Evolutionary conservation across 257 asterid genomes (phyloP), one percentile per base, ranked within the genome.

Genomic region (Paraleonurus japonicus): DNA sequence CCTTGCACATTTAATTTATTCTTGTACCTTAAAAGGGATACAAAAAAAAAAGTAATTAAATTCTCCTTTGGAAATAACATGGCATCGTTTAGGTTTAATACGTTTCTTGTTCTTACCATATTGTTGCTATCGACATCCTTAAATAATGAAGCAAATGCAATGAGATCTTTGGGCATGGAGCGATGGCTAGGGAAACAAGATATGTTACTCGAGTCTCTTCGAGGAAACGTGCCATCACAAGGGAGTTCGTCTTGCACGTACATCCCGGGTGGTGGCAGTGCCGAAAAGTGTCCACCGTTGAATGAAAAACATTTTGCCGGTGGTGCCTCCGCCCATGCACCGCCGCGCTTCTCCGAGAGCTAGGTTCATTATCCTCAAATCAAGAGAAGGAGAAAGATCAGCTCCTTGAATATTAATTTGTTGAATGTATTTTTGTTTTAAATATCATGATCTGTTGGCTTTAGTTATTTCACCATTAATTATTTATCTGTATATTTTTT

Each of bases 211-310:
- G 60, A 69, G 65, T 71, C 83, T 63, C 84, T 85, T 26, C 88
- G 88, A 23, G 48, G 75, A 33, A 81, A 85, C 0, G 71, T 77
- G 50, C 77, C 83, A 5, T 71, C 78, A 24, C 39, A 79, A 0
- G 43, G 48, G 7, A 73, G 79, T 24, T 79, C 85, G 2, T 70
- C 76, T 11, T 85, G 90, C 78, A 75, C 84, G 17, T 51, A 85
- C 27, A 81, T 81, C 64, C 86, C 86, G 0, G 67, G 74, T 0
- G 79, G 85, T 4, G 15, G 67, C 3, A 11, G 48, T 41, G 3
- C 50, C 7, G 35, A 53, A 37, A 2, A 16, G 1, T 85, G 90
- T 71, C 39, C 67, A 3, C 23, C 67, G 6, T n/a, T 77, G 55
- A 67, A 72, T 2, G 79, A 72, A 4, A 75, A 50, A 55, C 78